Base-by-base conservation (phyloP, 2,329 filamentous ascomycete genomes). In the Diaporthe velutina region DNA sequence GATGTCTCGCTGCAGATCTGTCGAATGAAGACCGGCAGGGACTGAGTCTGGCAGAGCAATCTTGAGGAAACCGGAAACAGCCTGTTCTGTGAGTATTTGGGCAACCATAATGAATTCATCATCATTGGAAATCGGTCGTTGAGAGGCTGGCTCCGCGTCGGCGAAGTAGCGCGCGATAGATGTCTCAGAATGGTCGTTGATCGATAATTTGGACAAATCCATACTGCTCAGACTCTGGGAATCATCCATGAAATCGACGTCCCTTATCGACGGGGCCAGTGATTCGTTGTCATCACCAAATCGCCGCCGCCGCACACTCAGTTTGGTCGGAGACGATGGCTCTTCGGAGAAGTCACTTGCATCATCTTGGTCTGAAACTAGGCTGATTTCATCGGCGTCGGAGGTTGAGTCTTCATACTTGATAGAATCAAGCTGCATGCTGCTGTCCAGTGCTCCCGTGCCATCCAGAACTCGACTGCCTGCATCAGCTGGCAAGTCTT, bases 41-140 rank as follows among this genome's bases (percentile, higher is more conserved):
- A 28, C 38, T 3, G 38, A 42, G 17, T 76, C 79, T 5, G 79
- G 77, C 61, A 78, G 79, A 42, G 76, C 79, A 54, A 85, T 80
- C 22, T 83, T 82, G 38, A 90, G 78, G 19, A 80, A 84, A 1
- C 91, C 89, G 13, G 87, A 90, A 3, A 90, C 87, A 30, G 92
- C 89, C 80, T 95, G 93, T 75, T 94, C 92, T 2, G 92, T 92
- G n/a, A 95, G 83, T 50, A 94, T 89, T 78, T 95, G 93, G 0
- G 92, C 93, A 35, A 93, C 87, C 70, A 90, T 90, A 45, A 95
- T 90, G 74, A 90, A 86, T 54, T 93, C 91, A 3, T 91, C 88
- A 72, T 92, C 90, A 1, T 86, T 83, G 22, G 88, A 81, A 13
- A 85, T 82, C 33, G 87, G 79, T 33, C 88, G 85, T 13, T 87